These are phyloP conservation scores for Fomitopsis pulvina DNA, from an alignment of 768 basidiomycete genomes.

Conservation along the genomic window DNA sequence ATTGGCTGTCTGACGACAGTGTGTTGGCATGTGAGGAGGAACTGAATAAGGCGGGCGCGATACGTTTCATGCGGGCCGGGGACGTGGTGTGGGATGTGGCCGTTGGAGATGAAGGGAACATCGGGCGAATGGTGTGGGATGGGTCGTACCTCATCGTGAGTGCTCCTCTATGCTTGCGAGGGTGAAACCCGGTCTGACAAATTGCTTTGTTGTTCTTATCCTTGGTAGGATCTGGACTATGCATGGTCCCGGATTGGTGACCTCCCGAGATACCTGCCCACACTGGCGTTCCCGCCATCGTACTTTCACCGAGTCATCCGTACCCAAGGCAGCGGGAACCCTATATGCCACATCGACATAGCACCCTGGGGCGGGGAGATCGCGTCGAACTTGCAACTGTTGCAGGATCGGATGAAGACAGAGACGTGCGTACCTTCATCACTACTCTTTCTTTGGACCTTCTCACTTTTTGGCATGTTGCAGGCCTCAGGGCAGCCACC, in stretches of 20 bases:
- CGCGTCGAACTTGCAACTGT: constrained; percentile 60
- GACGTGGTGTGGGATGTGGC: constrained; percentile 88
- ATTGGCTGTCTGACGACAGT: constrained; percentile 79
- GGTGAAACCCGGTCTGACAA: no score
- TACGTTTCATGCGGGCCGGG: constrained; percentile 58
- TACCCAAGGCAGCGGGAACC: constrained; percentile 31
- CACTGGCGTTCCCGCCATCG: constrained; percentile 77
- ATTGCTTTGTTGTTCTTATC: no score
- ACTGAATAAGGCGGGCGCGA: constrained; percentile 60
- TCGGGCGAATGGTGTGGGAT: constrained; percentile 82
- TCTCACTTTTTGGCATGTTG: constrained; percentile 5
- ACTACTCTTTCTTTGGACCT: constrained; percentile 7
- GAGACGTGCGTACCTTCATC: constrained; percentile 58
- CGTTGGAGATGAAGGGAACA: constrained; percentile 80
- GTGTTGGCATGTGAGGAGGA: constrained; percentile 81
- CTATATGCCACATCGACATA: constrained; percentile 68
- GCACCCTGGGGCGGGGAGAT: constrained; percentile 77
- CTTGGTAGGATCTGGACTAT: constrained; percentile 72
- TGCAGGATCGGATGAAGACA: constrained; percentile 71
- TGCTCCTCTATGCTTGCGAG: no score
- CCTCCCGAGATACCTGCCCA: constrained; percentile 73
- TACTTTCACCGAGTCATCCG: constrained; percentile 86
- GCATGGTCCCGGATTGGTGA: constrained; percentile 72
- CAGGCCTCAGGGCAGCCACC: constrained; percentile 73
- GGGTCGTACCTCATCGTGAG: constrained; percentile 82